Evolutionary conservation across 257 asterid genomes (phyloP).

Genomic region (Orobanche coerulescens): DNA sequence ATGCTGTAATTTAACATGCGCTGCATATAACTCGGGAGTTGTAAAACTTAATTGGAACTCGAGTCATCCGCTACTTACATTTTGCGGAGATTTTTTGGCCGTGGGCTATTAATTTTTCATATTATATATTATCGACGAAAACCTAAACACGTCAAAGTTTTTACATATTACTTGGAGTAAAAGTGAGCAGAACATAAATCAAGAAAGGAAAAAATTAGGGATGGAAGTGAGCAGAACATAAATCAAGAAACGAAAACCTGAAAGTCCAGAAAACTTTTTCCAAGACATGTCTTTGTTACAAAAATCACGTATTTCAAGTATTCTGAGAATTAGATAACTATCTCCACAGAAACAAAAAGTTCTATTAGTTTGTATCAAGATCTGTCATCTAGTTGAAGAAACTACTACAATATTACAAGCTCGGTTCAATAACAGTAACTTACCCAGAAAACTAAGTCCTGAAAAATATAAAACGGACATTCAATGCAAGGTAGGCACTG

Average conservation of each 20-base stretch:
- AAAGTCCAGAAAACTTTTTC: too few species aligned
- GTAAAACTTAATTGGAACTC: not conserved
- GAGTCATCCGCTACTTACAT: not conserved
- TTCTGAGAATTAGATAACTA: not conserved
- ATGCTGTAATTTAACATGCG: not conserved
- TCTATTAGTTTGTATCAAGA: conserved; percentile 9
- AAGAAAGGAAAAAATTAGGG: too few species aligned
- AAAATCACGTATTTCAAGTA: not conserved
- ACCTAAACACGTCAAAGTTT: not conserved
- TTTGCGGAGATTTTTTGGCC: not conserved
- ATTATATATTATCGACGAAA: not conserved
- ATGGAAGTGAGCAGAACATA: too few species aligned
- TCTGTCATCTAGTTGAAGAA: conserved; percentile 12
- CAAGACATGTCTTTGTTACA: too few species aligned
- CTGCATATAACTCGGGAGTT: conserved; percentile 2
- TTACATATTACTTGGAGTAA: not conserved
- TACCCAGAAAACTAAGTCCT: conserved; percentile 7
- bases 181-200: not conserved
- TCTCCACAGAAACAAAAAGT: not conserved
- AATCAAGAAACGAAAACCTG: too few species aligned
- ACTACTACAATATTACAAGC: not conserved
- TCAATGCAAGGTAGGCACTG: not conserved
- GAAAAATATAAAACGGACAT: not conserved
- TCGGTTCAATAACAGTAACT: conserved; percentile 3
- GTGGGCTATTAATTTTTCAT: not conserved